phyloP scores from a whole-genome alignment of 371 early-diverging fungal genomes.

The Choanephora cucurbitarum region DNA sequence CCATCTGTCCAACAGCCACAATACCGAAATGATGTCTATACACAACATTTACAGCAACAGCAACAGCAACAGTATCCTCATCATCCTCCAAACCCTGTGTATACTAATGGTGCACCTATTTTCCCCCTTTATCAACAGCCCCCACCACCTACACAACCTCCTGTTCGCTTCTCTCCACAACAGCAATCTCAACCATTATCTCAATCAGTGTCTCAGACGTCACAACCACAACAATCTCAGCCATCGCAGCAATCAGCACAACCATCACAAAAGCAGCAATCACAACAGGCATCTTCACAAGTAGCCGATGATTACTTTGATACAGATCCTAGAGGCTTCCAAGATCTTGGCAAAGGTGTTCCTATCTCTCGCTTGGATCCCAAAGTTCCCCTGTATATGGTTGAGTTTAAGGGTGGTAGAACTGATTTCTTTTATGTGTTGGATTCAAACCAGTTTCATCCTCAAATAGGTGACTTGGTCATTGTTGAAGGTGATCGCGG shows the following conservation, averaged over 20 bases:
- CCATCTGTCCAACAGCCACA: conserved; percentile 6
- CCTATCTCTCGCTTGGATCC: conserved; percentile 50
- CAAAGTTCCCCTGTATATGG: conserved; percentile 73
- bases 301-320: conserved; percentile 29
- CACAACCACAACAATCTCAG: conserved; percentile 3
- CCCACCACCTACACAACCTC: neutral
- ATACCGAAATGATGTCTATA: conserved; percentile 10
- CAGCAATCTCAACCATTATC: neutral
- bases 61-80: too few relatives aligned
- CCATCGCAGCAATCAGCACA: conserved; percentile 6
- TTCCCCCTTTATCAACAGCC: too few relatives aligned
- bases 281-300: conserved; percentile 12
- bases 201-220: neutral
- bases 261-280: conserved; percentile 7
- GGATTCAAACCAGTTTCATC: conserved; percentile 41
- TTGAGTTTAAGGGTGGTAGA: conserved; percentile 91
- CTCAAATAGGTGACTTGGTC: conserved; percentile 78
- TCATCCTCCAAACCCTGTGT: too few relatives aligned
- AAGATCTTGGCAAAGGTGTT: conserved; percentile 57
- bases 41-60: conserved; percentile 19
- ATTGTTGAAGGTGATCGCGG: conserved; percentile 98
- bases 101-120: too few relatives aligned
- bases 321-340: conserved; percentile 23
- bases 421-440: conserved; percentile 83
- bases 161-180: neutral